These are phyloP conservation scores for Wickerhamia fluorescens DNA, from an alignment of 805 yeast species.

Conservation along the genomic window DNA sequence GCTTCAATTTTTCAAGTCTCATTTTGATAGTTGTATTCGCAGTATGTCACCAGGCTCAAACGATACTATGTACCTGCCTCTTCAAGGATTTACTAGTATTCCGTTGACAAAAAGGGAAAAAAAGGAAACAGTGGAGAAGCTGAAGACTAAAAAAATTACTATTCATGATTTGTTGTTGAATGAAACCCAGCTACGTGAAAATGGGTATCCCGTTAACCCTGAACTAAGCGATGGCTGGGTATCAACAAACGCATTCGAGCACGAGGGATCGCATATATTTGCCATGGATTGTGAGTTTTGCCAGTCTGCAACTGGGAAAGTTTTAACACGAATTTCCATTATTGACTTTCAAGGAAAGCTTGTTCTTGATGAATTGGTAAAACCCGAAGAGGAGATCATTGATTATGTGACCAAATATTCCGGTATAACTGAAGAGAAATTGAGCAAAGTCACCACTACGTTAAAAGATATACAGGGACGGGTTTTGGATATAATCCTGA, in stretches of 20 bases:
- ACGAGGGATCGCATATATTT: constrained; percentile 56
- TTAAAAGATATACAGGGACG: constrained; percentile 59
- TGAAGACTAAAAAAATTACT: constrained; percentile 30
- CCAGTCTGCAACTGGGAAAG: constrained; percentile 51
- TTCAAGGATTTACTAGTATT: constrained; percentile 48
- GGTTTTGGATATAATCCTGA: constrained; percentile 40
- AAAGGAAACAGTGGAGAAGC: constrained; percentile 26
- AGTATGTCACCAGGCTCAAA: constrained; percentile 61
- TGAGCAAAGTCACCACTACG: constrained; percentile 57
- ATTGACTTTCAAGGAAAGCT: constrained; percentile 56
- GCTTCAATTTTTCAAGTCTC: no score
- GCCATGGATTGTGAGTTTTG: constrained; percentile 97
- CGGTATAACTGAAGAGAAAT: constrained; percentile 73
- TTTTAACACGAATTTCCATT: constrained; percentile 70
- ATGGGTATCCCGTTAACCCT: constrained; percentile 45
- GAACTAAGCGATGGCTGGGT: constrained; percentile 38
- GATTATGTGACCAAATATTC: constrained; percentile 82
- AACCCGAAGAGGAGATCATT: constrained; percentile 65
- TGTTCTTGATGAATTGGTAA: constrained; percentile 66
- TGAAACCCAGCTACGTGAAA: constrained; percentile 38
- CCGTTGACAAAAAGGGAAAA: constrained; percentile 54
- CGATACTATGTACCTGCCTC: constrained; percentile 46
- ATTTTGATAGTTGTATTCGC: constrained; percentile 39
- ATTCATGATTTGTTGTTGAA: constrained; percentile 49
- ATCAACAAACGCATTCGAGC: constrained; percentile 46